Percentiles rank a stretch among this genome's conserved stretches.
Conservation (phyloP, 192 early-diverging fungal genomes). For the Coemansia sp. region DNA sequence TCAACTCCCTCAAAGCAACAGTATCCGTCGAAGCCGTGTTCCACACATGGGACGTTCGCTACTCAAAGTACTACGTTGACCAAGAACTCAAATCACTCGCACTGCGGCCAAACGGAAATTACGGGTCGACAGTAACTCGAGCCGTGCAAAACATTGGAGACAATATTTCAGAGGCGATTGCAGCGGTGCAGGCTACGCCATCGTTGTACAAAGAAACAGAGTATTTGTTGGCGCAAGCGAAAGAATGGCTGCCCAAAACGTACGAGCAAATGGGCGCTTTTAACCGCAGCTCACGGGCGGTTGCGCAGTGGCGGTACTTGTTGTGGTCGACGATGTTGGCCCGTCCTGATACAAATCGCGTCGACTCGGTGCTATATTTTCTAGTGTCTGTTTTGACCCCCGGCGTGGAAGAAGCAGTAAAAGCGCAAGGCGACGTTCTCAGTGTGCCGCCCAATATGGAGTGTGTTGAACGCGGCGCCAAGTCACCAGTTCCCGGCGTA, state of each 20-base stretch:
- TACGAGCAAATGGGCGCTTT: constrained; percentile 8
- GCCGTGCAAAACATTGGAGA: constrained; percentile 14
- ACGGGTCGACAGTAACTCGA: background rate
- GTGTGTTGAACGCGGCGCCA: constrained; percentile 5
- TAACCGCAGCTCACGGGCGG: constrained; percentile 14
- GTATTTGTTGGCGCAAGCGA: constrained; percentile 9
- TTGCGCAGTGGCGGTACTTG: constrained; percentile 40
- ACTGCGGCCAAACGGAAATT: background rate
- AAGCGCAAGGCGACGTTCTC: background rate
- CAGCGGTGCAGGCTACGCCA: background rate
- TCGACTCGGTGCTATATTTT: constrained; percentile 38
- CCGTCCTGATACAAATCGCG: constrained; percentile 19
- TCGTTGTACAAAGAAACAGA: background rate
- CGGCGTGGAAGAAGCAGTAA: constrained; percentile 11
- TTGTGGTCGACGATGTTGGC: constrained; percentile 37
- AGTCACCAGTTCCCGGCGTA: background rate
- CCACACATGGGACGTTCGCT: constrained; percentile 22
- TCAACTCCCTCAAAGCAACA: constrained; percentile 19
- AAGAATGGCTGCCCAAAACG: constrained; percentile 19
- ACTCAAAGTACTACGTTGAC: constrained; percentile 35
- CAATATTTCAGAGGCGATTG: constrained; percentile 4
- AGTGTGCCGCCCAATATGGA: background rate
- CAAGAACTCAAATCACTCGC: constrained; percentile 20
- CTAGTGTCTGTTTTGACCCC: constrained; percentile 16
- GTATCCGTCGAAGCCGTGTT: constrained; percentile 14